A percentile compares a stretch with the other conserved stretches of the same genome.
These are phyloP conservation scores for Malus domestica DNA, from an alignment of 306 rosid species.

Conservation along the genomic window ASM211411v1 NC_041804.1:6757001-6757500, in stretches of 20 bases:
- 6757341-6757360: slow-evolving; percentile 48
- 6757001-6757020: background rate
- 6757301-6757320: slow-evolving; percentile 68
- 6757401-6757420: background rate
- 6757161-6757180: slow-evolving; percentile 63
- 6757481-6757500: slow-evolving; percentile 8
- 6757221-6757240: slow-evolving; percentile 94
- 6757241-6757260: slow-evolving; percentile 47
- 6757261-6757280: slow-evolving; percentile 26
- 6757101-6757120: slow-evolving; percentile 56
- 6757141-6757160: slow-evolving; percentile 73
- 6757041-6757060: slow-evolving; percentile 68
- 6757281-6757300: slow-evolving; percentile 40
- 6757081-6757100: slow-evolving; percentile 68
- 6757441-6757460: background rate
- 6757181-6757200: slow-evolving; percentile 66
- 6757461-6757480: background rate
- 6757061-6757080: slow-evolving; percentile 95
- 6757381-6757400: slow-evolving; percentile 13
- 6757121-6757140: slow-evolving; percentile 58
- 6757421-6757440: background rate
- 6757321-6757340: slow-evolving; percentile 70
- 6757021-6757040: background rate
- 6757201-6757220: slow-evolving; percentile 75
- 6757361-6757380: slow-evolving; percentile 26